Conservation (phyloP, 1,284 basidiomycete species). For the Chalciporus sp. region DNA sequence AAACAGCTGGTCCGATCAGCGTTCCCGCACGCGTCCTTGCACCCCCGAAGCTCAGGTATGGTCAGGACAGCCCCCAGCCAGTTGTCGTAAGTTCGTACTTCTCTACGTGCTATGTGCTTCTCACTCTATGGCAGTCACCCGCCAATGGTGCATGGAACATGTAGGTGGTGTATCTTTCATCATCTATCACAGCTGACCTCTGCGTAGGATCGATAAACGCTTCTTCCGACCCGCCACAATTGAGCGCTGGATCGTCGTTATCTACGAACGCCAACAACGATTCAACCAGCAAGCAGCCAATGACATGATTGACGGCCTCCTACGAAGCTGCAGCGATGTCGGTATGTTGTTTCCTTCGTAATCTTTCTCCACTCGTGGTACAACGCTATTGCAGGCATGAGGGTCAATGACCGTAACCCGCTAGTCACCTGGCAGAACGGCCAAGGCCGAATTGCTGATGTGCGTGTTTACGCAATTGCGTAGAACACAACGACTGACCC, state of each 20-base stretch:
- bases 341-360: slow-evolving; percentile 45
- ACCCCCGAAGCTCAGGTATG: slow-evolving; percentile 66
- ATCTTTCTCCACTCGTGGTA: background rate
- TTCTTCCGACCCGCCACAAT: slow-evolving; percentile 58
- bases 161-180: slow-evolving; percentile 34
- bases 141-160: slow-evolving; percentile 74
- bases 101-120: background rate
- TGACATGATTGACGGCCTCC: slow-evolving; percentile 54
- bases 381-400: slow-evolving; percentile 47
- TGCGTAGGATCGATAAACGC: slow-evolving; percentile 60
- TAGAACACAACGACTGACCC: background rate
- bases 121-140: slow-evolving; percentile 44
- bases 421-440: slow-evolving; percentile 53
- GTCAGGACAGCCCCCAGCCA: slow-evolving; percentile 47
- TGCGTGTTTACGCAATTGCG: slow-evolving; percentile 24
- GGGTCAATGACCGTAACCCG: slow-evolving; percentile 43
- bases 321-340: slow-evolving; percentile 50
- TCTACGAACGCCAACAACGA: slow-evolving; percentile 61
- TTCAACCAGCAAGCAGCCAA: slow-evolving; percentile 48
- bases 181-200: slow-evolving; percentile 3
- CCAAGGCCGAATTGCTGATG: slow-evolving; percentile 53
- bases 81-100: slow-evolving; percentile 48
- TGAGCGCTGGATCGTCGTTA: slow-evolving; percentile 57
- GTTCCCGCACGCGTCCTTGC: slow-evolving; percentile 62
- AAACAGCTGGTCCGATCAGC: slow-evolving; percentile 47